Percentiles rank a stretch among this genome's conserved stretches.
These are phyloP conservation scores for Plasmodium coatneyi DNA, from an alignment of 169 alveolate genomes.

Conservation along the genomic window DNA sequence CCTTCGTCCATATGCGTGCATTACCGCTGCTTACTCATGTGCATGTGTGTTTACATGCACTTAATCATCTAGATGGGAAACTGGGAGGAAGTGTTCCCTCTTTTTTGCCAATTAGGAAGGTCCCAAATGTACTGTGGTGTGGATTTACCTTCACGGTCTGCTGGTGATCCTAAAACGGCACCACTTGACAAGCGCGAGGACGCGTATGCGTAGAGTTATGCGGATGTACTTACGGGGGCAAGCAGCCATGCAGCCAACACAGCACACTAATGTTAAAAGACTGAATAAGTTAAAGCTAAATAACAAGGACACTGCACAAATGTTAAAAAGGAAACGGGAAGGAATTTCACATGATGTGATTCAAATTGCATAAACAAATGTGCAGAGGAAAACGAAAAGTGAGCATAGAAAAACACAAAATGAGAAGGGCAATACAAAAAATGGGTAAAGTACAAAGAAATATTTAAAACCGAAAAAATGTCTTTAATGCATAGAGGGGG, in stretches of 20 bases:
- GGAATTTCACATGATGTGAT: neutral
- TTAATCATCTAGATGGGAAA: neutral
- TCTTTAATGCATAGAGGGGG: constrained; percentile 7
- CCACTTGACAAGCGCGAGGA: neutral
- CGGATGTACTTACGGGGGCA: neutral
- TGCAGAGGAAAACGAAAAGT: neutral
- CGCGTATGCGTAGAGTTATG: neutral
- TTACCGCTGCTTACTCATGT: neutral
- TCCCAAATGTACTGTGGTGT: neutral
- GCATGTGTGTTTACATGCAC: neutral
- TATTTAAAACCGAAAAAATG: neutral
- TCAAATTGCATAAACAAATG: neutral
- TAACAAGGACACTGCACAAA: neutral
- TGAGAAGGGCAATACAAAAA: neutral
- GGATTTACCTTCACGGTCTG: neutral
- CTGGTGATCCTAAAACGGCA: neutral
- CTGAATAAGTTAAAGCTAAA: neutral
- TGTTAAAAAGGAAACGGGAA: neutral
- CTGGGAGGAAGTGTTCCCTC: neutral
- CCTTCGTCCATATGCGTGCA: neutral
- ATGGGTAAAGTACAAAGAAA: constrained; percentile 1
- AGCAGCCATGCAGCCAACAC: neutral
- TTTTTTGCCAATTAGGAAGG: neutral
- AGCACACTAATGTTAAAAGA: neutral
- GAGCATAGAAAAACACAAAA: neutral